phyloP scores from a whole-genome alignment of 2,329 filamentous ascomycete genomes.

The Trichoderma semiorbis region DNA sequence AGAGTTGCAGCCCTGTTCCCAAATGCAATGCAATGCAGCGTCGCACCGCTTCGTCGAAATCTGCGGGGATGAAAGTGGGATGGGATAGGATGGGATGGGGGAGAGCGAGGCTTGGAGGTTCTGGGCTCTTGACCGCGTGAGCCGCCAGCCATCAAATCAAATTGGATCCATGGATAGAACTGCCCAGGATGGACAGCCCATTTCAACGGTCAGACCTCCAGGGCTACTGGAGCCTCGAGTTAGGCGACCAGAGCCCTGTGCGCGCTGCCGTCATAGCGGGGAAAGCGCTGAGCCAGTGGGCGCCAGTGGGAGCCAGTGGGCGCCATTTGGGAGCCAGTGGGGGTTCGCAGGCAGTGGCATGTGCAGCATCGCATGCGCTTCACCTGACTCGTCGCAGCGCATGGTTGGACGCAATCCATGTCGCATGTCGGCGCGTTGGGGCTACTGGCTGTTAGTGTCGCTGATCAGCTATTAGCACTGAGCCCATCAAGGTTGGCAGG shows the following conservation, averaged over 20 bases:
- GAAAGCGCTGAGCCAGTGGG: neutral
- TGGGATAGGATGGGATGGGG: neutral
- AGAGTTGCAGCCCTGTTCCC: neutral
- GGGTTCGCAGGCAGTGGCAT: neutral
- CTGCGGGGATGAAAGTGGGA: neutral
- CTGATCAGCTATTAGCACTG: neutral
- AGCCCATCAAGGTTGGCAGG: neutral
- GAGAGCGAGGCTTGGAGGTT: neutral
- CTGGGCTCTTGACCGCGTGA: neutral
- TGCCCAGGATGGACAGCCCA: no score
- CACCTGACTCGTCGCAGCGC: constrained; percentile 1
- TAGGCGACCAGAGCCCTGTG: neutral
- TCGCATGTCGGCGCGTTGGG: neutral
- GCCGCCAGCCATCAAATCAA: neutral
- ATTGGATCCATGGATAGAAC: neutral
- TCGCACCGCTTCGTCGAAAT: neutral
- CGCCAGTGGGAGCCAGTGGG: no score
- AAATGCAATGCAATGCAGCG: neutral
- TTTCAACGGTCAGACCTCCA: no score
- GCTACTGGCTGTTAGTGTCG: neutral
- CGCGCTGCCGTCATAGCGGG: neutral
- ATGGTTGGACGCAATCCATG: neutral
- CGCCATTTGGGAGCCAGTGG: neutral
- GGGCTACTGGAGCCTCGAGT: neutral
- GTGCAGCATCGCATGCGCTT: constrained; percentile 2